A percentile compares a stretch with the other conserved stretches of the same genome.
phyloP scores from a whole-genome alignment of 1,284 basidiomycete genomes.

The Vanrija sp. region DNA sequence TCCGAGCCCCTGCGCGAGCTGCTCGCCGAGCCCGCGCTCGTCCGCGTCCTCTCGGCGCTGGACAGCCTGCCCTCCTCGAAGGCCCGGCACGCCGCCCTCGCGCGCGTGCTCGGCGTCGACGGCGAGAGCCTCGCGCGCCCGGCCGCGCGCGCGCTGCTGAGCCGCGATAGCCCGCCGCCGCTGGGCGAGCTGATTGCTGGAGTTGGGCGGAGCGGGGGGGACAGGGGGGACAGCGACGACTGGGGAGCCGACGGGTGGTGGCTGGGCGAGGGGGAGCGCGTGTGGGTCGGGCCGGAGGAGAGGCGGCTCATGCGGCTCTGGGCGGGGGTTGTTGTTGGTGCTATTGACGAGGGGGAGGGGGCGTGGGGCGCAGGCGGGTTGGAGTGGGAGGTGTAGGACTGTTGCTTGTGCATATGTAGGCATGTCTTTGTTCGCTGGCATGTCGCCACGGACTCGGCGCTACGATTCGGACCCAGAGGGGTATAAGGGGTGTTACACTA shows the following conservation, averaged over 20 bases:
- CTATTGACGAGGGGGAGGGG: conserved; percentile 32
- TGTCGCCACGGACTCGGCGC: no score
- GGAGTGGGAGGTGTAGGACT: conserved; percentile 41
- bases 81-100: conserved; percentile 24
- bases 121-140: conserved; percentile 25
- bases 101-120: conserved; percentile 37
- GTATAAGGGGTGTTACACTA: no score
- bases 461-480: no score
- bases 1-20: conserved; percentile 32
- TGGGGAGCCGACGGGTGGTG: conserved; percentile 32
- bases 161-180: conserved; percentile 36
- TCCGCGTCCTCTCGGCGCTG: conserved; percentile 31
- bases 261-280: conserved; percentile 22
- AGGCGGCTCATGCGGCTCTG: conserved; percentile 34
- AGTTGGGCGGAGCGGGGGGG: neutral
- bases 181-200: conserved; percentile 30
- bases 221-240: conserved; percentile 7
- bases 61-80: conserved; percentile 20
- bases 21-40: conserved; percentile 28
- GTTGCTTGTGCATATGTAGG: no score
- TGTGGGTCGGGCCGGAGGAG: conserved; percentile 44
- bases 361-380: conserved; percentile 34
- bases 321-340: conserved; percentile 29
- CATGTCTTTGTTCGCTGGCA: no score
- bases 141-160: conserved; percentile 19